These are phyloP conservation scores for Naegleria fowleri DNA, from an alignment of 208 protist genomes.

Conservation along the genomic window DNA sequence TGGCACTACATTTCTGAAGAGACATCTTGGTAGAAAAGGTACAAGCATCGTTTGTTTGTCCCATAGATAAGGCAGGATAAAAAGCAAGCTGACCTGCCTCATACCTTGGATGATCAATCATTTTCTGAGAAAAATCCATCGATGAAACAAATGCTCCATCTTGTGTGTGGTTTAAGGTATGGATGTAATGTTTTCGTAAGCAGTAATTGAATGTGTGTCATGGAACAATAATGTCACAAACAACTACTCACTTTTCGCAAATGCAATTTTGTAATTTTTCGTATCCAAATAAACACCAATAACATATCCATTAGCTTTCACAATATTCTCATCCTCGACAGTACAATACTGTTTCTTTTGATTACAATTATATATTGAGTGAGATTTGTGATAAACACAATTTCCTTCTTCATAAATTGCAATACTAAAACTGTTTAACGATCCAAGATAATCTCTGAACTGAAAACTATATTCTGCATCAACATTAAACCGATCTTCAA, in stretches of 20 bases:
- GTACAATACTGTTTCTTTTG: background rate
- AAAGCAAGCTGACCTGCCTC: background rate
- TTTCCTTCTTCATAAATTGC: background rate
- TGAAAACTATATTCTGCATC: background rate
- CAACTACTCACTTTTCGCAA: background rate
- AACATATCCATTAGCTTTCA: background rate
- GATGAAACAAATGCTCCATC: no score
- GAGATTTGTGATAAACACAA: background rate
- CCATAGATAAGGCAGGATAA: background rate
- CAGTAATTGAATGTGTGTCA: no score
- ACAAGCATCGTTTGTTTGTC: background rate
- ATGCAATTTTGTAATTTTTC: background rate
- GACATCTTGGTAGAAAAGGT: background rate
- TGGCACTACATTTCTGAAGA: no score
- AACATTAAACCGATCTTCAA: background rate
- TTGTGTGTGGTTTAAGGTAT: no score
- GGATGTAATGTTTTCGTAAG: no score
- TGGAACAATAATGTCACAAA: no score
- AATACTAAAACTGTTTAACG: background rate
- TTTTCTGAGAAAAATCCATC: background rate
- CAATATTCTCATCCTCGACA: background rate
- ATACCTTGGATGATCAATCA: background rate
- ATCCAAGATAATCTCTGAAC: background rate
- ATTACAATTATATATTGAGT: background rate
- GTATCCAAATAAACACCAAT: background rate